phyloP scores from a whole-genome alignment of 305 asterid genomes.

The Fraxinus albicans region DNA sequence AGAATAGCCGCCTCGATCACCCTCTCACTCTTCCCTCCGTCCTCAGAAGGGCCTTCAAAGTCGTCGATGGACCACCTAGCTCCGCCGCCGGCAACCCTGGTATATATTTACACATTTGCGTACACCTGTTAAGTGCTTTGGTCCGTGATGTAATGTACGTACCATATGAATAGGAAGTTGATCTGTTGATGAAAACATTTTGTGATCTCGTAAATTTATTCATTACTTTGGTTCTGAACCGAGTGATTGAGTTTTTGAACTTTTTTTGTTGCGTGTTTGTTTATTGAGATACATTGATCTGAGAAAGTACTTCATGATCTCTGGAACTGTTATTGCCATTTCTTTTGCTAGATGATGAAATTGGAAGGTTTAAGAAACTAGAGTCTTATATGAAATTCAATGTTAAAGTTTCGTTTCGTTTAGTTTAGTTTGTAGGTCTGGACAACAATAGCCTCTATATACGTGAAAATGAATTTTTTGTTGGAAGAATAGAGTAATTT shows the following conservation, averaged over 20 bases:
- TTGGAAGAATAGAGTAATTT: neutral
- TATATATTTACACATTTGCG: neutral
- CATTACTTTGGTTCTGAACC: neutral
- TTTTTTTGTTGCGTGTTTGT: neutral
- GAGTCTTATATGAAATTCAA: neutral
- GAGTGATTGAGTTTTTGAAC: neutral
- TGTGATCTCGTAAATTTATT: constrained; percentile 17
- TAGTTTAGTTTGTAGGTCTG: neutral
- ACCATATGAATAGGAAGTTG: constrained; percentile 12
- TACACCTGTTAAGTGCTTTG: neutral
- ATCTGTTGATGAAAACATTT: neutral
- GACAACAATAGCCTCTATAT: neutral
- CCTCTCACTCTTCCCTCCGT: constrained; percentile 90
- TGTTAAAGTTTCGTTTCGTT: neutral
- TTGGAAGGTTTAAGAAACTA: neutral
- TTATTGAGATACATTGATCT: neutral
- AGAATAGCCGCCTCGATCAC: constrained; percentile 84
- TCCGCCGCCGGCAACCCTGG: constrained; percentile 97
- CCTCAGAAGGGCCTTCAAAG: constrained; percentile 56
- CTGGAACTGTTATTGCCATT: neutral
- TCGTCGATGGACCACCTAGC: constrained; percentile 80
- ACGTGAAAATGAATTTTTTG: neutral
- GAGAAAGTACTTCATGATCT: neutral
- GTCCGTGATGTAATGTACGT: neutral
- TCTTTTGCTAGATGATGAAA: neutral